Conservation (phyloP, 345 rosid genomes). For the Eucalyptus cladocalyx region DNA sequence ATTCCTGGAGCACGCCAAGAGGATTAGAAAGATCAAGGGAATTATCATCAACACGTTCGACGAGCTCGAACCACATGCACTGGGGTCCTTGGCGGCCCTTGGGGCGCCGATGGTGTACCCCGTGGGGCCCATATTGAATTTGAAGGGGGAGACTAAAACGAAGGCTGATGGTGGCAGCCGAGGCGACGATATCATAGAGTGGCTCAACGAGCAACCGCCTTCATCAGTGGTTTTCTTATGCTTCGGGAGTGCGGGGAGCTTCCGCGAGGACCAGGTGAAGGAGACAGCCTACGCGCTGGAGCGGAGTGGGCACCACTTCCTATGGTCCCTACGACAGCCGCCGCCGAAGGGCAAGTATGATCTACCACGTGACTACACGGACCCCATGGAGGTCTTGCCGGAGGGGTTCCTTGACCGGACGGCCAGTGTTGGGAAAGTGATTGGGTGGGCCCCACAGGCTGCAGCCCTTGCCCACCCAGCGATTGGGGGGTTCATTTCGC, state of each 20-base stretch:
- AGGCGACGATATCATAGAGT: neutral
- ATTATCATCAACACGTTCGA: constrained; percentile 32
- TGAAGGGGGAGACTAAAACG: neutral
- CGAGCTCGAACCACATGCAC: constrained; percentile 28
- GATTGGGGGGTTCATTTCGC: neutral
- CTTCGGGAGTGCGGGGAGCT: constrained; percentile 57
- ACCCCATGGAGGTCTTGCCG: constrained; percentile 20
- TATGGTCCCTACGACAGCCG: neutral
- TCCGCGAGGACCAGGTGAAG: constrained; percentile 20
- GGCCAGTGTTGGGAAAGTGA: constrained; percentile 18
- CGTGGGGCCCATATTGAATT: constrained; percentile 36
- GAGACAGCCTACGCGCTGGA: neutral
- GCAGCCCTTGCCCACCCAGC: neutral
- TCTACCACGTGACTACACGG: neutral
- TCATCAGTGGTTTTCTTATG: constrained; percentile 52
- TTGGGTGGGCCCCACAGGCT: constrained; percentile 47
- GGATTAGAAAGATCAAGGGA: constrained; percentile 12
- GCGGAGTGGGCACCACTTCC: constrained; percentile 13
- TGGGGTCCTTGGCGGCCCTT: neutral
- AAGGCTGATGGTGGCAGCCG: neutral
- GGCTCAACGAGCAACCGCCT: constrained; percentile 48
- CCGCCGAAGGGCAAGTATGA: neutral
- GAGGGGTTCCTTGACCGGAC: constrained; percentile 38
- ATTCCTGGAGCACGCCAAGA: neutral
- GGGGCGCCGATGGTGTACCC: constrained; percentile 18